These are phyloP conservation scores for Tetraselmis striata DNA, from an alignment of 139 green algal species.

Conservation along the genomic window DNA sequence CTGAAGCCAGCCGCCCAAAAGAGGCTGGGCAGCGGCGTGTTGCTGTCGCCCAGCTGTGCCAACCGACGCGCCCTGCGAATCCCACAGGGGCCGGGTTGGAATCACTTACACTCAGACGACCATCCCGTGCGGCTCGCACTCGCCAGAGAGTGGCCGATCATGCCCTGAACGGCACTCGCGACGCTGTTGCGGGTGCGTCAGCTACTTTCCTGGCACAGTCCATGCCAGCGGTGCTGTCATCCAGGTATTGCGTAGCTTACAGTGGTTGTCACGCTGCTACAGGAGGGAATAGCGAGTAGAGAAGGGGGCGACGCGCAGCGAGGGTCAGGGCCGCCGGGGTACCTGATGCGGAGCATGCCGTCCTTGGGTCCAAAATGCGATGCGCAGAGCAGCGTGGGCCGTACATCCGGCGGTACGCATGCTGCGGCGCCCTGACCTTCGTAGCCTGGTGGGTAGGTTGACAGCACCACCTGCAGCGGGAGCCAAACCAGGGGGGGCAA, in stretches of 20 bases:
- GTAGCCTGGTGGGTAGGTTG: conserved; percentile 62
- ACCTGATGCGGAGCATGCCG: conserved; percentile 40
- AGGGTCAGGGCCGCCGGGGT: not conserved
- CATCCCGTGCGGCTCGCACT: too few relatives aligned
- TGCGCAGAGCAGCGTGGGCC: conserved; percentile 50
- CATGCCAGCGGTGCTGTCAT: too few relatives aligned
- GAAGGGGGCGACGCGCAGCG: conserved; percentile 7
- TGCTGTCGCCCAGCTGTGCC: not conserved
- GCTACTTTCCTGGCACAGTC: too few relatives aligned
- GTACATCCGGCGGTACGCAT: conserved; percentile 18
- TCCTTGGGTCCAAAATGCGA: conserved; percentile 36
- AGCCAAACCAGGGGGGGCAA: too few relatives aligned
- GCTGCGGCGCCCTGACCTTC: conserved; percentile 34
- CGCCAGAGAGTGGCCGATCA: too few relatives aligned
- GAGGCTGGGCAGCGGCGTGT: conserved; percentile 23
- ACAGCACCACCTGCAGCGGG: conserved; percentile 48
- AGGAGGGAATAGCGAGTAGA: too few relatives aligned
- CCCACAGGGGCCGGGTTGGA: too few relatives aligned
- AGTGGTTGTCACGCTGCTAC: too few relatives aligned
- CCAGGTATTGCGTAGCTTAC: too few relatives aligned
- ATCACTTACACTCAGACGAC: too few relatives aligned
- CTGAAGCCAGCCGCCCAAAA: conserved; percentile 72
- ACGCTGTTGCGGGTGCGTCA: too few relatives aligned
- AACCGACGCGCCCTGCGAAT: not conserved
- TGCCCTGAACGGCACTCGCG: too few relatives aligned